These are phyloP conservation scores for Porogramme epimiltina DNA, from an alignment of 1,284 basidiomycete genomes.

Conservation along the genomic window DNA sequence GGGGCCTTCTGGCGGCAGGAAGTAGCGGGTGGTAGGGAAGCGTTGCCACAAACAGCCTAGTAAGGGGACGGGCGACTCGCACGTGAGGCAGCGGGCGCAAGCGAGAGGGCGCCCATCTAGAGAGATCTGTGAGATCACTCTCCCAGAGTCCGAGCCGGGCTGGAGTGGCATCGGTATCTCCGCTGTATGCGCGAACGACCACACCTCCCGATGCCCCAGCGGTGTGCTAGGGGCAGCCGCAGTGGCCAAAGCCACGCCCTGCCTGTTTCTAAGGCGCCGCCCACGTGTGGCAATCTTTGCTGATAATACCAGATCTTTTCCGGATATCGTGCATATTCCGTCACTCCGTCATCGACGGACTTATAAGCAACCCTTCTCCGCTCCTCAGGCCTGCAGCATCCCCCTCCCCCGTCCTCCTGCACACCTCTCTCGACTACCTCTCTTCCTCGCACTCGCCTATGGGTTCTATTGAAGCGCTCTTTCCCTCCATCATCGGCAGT, in stretches of 20 bases:
- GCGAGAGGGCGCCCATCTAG: no score
- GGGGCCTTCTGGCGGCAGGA: background rate
- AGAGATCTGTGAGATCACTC: no score
- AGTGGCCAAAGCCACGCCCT: no score
- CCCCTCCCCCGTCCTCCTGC: background rate
- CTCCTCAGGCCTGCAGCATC: background rate
- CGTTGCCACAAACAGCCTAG: no score
- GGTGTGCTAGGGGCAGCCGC: no score
- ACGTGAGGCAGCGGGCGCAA: no score
- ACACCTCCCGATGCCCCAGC: conserved; percentile 1
- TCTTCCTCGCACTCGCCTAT: conserved; percentile 12
- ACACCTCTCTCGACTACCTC: background rate
- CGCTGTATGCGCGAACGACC: conserved; percentile 4
- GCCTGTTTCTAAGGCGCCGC: conserved; percentile 5
- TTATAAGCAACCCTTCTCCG: background rate
- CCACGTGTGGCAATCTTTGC: conserved; percentile 14
- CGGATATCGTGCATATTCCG: background rate
- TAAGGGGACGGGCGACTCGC: no score
- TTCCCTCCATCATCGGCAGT: conserved; percentile 1
- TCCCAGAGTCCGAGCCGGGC: no score
- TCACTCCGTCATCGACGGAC: no score
- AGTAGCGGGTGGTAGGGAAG: background rate
- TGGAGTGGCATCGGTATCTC: conserved; percentile 4
- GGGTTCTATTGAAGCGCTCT: conserved; percentile 25
- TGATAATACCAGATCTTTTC: conserved; percentile 14